Evolutionary conservation across 257 asterid species (phyloP).

Genomic region (Leptodermis oblonga): DNA sequence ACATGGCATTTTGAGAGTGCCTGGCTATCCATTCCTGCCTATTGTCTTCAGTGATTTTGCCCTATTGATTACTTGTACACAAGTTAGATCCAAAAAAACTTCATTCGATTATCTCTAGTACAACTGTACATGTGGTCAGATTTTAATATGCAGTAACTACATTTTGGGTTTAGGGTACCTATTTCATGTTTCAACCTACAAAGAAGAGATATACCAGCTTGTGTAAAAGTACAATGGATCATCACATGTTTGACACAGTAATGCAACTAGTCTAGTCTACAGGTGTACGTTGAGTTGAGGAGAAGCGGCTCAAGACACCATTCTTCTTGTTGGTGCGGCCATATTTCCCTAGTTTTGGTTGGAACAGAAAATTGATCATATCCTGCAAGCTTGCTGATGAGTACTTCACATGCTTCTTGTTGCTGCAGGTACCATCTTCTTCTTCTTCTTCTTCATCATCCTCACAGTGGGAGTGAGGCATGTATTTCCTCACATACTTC

Average conservation of each 20-base stretch:
- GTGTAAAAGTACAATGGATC: neutral
- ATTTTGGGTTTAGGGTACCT: too few relatives aligned
- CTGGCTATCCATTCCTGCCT: too few relatives aligned
- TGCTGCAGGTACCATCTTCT: too few relatives aligned
- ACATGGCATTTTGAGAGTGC: neutral
- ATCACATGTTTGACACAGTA: constrained; percentile 13
- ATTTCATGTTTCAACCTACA: too few relatives aligned
- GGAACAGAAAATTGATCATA: constrained; percentile 48
- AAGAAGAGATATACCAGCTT: too few relatives aligned
- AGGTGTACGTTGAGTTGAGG: constrained; percentile 58
- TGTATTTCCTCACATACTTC: constrained; percentile 44
- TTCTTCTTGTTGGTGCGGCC: constrained; percentile 32
- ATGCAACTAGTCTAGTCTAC: too few relatives aligned
- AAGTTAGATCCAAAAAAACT: neutral
- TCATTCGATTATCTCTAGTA: neutral
- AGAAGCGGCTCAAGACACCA: constrained; percentile 29
- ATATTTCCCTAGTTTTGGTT: constrained; percentile 39
- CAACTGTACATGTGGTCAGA: too few relatives aligned
- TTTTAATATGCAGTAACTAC: too few relatives aligned
- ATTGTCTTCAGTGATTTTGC: neutral
- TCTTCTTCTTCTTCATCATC: constrained; percentile 33
- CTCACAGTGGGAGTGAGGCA: constrained; percentile 30
- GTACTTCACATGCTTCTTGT: constrained; percentile 24
- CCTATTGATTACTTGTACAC: neutral
- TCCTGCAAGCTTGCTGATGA: constrained; percentile 43